Percentiles rank a stretch among this genome's conserved stretches.
phyloP scores from a whole-genome alignment of 192 early-diverging fungal genomes.

The Umbelopsis isabellina region DNA sequence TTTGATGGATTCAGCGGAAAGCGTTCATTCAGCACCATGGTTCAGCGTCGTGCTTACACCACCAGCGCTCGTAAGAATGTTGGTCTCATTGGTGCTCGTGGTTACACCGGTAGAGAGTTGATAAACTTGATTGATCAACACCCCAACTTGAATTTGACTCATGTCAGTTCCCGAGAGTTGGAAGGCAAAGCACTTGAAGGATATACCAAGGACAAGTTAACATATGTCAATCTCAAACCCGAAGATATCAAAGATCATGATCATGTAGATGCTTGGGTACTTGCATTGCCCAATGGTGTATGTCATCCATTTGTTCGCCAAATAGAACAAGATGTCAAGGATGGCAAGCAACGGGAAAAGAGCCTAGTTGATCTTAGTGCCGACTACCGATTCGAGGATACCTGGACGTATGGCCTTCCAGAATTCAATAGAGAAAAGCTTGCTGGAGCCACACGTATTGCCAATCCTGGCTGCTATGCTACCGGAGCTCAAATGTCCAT shows the following conservation, averaged over 20 bases:
- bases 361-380: conserved; percentile 89
- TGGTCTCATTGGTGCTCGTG: conserved; percentile 96
- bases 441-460: conserved; percentile 66
- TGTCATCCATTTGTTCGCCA: conserved; percentile 92
- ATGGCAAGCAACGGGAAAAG: conserved; percentile 55
- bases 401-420: conserved; percentile 90
- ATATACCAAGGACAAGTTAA: conserved; percentile 70
- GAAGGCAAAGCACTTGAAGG: conserved; percentile 81
- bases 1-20: conserved; percentile 57
- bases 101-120: conserved; percentile 95
- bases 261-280: conserved; percentile 93
- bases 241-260: conserved; percentile 47
- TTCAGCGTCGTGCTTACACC: conserved; percentile 63
- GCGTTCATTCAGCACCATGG: conserved; percentile 32
- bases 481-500: conserved; percentile 93
- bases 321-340: conserved; percentile 59
- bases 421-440: conserved; percentile 79
- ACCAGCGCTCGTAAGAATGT: conserved; percentile 59
- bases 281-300: conserved; percentile 95
- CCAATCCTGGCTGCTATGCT: conserved; percentile 99
- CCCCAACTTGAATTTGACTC: conserved; percentile 81
- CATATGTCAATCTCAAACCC: conserved; percentile 83
- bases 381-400: conserved; percentile 88
- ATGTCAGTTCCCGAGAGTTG: conserved; percentile 94
- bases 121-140: conserved; percentile 89